Evolutionary conservation across 2,329 filamentous ascomycete species (phyloP), one percentile per base, ranked within the genome.

Genomic region (Alternaria consortialis): DNA sequence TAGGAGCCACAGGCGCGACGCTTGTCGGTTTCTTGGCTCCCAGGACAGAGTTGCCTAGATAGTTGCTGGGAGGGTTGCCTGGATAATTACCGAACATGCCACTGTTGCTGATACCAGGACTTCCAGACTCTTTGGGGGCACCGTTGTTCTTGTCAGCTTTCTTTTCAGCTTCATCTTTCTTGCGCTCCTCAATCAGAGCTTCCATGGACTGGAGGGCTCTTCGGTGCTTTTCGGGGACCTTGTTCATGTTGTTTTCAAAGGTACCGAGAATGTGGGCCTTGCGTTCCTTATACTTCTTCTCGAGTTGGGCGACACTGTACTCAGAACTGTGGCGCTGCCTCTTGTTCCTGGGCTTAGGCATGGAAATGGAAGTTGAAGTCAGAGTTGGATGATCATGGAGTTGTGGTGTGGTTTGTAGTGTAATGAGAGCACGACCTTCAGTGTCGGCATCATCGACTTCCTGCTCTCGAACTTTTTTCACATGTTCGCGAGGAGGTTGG

Each of bases 1-100:
- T 74, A 2, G 60, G 58, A 29, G 72, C 70, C 31, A 68, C 62
- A n/a, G 70, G 72, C n/a, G 63, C 70, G n/a, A 32, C 17, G 1
- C 54, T 47, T 15, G 29, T 52, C 4, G 27, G 1, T 55, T 67
- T 71, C 59, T 64, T 65, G 12, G 46, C 20, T 0, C 72, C 68
- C 13, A 72, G 57, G 27, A 68, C 42, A 15, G 64, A 71, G 9
- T 53, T 63, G 1, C 68, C 66, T 3, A 70, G 50, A 42, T 20
- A 61, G n/a, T 34, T 50, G 5, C 12, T 36, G 31, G 17, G 4
- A 13, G 64, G 68, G 5, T 53, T 63, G 2, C 66, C 66, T 2
- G 68, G 46, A 46, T 32, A 63, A 17, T 20, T 40, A 32, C 53
- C 47, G 15, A 48, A 37, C 47, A 59, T 59, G 23, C 48, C 48